Conservation (phyloP, 257 asterid species). For the Solanum etuberosum region DNA sequence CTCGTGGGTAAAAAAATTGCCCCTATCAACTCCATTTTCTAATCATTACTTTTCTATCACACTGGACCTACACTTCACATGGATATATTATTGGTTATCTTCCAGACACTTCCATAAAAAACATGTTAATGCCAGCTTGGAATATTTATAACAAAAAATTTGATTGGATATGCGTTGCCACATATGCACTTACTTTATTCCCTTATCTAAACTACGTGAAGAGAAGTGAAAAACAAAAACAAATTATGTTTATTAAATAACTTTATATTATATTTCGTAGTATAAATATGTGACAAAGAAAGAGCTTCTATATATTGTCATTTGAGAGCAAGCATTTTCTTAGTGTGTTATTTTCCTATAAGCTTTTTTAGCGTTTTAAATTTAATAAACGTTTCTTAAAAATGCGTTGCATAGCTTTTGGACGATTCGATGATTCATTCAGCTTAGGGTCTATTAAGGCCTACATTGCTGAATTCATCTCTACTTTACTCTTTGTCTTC, state of each 20-base stretch:
- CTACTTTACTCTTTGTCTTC: constrained; percentile 44
- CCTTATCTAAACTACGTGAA: neutral
- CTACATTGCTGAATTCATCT: constrained; percentile 49
- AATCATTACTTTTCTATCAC: neutral
- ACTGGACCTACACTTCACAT: constrained; percentile 5
- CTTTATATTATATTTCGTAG: neutral
- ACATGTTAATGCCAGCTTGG: constrained; percentile 35
- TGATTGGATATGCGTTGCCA: constrained; percentile 25
- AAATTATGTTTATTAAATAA: neutral
- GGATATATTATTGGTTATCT: neutral
- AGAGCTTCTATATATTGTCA: neutral
- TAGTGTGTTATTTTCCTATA: neutral
- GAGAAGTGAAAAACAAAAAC: neutral
- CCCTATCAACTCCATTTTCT: neutral
- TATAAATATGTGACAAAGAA: constrained; percentile 18
- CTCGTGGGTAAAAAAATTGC: fast-evolving
- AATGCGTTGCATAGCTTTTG: constrained; percentile 47
- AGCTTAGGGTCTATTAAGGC: constrained; percentile 37
- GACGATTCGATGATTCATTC: constrained; percentile 29
- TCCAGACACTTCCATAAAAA: constrained; percentile 20
- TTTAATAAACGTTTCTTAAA: neutral
- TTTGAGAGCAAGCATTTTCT: neutral
- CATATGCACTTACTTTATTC: constrained; percentile 6
- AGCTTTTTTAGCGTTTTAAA: neutral
- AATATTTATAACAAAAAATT: neutral